Conservation (phyloP, 2,329 filamentous ascomycete species). For the Aureobasidium sp. region DNA sequence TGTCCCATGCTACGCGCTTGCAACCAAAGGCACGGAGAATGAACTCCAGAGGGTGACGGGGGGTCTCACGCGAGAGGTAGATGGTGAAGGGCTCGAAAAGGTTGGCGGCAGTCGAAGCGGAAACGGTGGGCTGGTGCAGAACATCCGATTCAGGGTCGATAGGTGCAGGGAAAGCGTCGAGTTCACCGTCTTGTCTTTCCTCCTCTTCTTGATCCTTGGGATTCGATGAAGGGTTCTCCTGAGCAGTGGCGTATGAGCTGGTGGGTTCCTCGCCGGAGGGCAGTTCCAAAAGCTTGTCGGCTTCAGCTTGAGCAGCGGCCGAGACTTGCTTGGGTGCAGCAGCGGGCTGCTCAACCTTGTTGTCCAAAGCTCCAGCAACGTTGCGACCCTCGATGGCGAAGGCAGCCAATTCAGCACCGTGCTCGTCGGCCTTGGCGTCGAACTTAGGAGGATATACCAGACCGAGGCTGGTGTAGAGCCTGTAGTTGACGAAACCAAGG, state of each 20-base stretch:
- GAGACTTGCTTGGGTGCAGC: constrained; percentile 20
- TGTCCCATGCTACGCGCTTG: constrained; percentile 92
- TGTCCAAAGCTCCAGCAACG: constrained; percentile 22
- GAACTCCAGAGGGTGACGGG: constrained; percentile 84
- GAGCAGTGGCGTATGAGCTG: constrained; percentile 19
- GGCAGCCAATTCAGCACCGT: constrained; percentile 80
- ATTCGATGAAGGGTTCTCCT: constrained; percentile 36
- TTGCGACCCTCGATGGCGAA: constrained; percentile 78
- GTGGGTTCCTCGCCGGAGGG: constrained; percentile 15
- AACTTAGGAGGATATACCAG: constrained; percentile 96
- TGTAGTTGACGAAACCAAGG: constrained; percentile 91
- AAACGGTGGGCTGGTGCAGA: constrained; percentile 66
- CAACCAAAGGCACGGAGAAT: constrained; percentile 90
- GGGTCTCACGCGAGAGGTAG: constrained; percentile 89
- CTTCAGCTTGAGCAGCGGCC: constrained; percentile 42
- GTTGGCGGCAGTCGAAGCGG: constrained; percentile 57
- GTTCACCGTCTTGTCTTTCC: constrained; percentile 40
- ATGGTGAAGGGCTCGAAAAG: constrained; percentile 86
- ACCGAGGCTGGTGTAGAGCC: constrained; percentile 83
- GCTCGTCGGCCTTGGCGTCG: constrained; percentile 76
- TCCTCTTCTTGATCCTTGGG: constrained; percentile 32
- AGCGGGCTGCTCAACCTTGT: constrained; percentile 22
- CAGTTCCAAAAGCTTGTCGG: constrained; percentile 36
- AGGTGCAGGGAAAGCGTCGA: constrained; percentile 81
- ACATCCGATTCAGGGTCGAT: constrained; percentile 77